Percentiles rank a stretch among this genome's conserved stretches.
Evolutionary conservation across 768 basidiomycete species (phyloP).

Genomic region (Podaxis sp.): DNA sequence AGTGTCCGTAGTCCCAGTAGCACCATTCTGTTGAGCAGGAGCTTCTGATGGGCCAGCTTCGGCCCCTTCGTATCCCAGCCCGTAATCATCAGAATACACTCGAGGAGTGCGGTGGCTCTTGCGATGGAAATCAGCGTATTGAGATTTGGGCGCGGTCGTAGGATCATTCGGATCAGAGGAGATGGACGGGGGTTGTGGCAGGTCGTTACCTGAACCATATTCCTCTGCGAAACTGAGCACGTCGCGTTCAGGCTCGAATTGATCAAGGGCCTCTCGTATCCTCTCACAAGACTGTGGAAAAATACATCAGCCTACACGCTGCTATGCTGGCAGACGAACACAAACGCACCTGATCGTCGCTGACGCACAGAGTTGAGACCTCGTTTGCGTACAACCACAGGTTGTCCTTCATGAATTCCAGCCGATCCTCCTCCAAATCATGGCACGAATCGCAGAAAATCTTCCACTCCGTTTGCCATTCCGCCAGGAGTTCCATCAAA

Average conservation of each 20-base stretch:
- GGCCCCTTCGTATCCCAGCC: background rate
- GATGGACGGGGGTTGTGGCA: conserved; percentile 75
- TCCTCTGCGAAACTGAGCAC: conserved; percentile 83
- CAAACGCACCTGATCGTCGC: conserved; percentile 81
- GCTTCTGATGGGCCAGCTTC: conserved; percentile 6
- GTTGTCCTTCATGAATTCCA: conserved; percentile 92
- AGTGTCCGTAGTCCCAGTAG: conserved; percentile 17
- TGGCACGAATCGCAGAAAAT: conserved; percentile 94
- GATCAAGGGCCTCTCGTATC: conserved; percentile 81
- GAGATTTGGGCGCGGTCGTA: conserved; percentile 24
- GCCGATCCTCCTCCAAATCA: conserved; percentile 93
- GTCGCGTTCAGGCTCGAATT: conserved; percentile 82
- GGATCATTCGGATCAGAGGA: conserved; percentile 48
- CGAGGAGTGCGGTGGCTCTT: conserved; percentile 27
- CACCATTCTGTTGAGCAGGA: background rate
- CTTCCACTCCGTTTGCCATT: conserved; percentile 95
- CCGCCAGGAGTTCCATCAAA: conserved; percentile 67
- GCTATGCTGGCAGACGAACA: background rate
- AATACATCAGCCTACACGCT: background rate
- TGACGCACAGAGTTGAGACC: conserved; percentile 91
- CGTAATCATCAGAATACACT: conserved; percentile 12
- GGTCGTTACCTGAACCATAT: conserved; percentile 83
- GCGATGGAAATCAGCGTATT: conserved; percentile 31
- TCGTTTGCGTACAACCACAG: conserved; percentile 96
- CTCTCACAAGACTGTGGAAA: conserved; percentile 81